Conservation (phyloP, 73 alveolate species). For the Tetrahymena malaccensis region DNA sequence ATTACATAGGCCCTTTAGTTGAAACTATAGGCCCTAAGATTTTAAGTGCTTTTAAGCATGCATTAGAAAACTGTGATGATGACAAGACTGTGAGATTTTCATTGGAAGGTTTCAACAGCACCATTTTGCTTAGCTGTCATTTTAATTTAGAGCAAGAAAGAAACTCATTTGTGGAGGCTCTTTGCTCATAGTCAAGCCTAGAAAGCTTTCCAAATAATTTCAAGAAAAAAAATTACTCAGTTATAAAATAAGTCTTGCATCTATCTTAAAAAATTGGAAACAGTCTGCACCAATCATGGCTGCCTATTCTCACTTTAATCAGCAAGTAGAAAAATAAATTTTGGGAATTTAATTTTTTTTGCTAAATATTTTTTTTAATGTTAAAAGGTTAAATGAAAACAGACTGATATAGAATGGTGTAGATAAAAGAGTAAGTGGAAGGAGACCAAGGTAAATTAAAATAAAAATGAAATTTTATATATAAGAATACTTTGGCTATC, state of each 20-base stretch:
- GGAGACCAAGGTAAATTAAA: not conserved
- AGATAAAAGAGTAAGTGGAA: not conserved
- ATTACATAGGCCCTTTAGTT: conserved; percentile 17
- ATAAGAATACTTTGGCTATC: not conserved
- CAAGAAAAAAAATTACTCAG: not conserved
- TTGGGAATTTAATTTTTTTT: too few relatives aligned
- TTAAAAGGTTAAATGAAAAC: not conserved
- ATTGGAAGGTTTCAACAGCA: not conserved
- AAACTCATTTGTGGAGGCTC: not conserved
- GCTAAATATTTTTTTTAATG: not conserved
- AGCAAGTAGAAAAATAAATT: not conserved
- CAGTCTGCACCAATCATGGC: not conserved
- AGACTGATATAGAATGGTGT: not conserved
- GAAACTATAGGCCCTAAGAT: conserved; percentile 15
- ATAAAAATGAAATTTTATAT: not conserved
- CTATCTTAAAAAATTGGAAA: not conserved
- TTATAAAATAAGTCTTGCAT: not conserved
- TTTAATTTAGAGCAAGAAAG: not conserved
- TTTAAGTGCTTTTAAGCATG: conserved; percentile 3
- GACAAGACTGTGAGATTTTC: not conserved
- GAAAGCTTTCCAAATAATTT: not conserved
- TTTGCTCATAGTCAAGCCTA: not conserved
- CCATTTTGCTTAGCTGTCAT: not conserved
- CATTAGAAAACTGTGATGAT: not conserved
- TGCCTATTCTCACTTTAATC: not conserved